Conservation (phyloP, 169 alveolate species). For the Plasmodium falciparum region DNA sequence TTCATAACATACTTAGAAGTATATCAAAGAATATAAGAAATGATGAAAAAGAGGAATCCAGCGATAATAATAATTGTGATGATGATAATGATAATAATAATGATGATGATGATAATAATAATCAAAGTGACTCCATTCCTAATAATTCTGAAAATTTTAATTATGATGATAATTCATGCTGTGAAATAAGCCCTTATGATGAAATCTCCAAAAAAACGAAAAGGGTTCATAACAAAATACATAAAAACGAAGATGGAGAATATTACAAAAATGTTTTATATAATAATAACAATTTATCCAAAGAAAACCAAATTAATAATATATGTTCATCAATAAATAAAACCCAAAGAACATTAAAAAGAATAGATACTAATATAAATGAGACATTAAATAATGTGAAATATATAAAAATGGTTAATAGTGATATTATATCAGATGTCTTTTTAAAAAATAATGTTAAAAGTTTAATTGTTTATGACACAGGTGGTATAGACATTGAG, state of each 20-base stretch:
- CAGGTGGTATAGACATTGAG: slow-evolving; percentile 74
- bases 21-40: slow-evolving; percentile 28
- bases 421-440: slow-evolving; percentile 64
- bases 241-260: neutral
- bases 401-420: slow-evolving; percentile 25
- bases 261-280: neutral
- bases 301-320: neutral
- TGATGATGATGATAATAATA: neutral
- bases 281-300: neutral
- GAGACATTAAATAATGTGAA: neutral
- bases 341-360: neutral
- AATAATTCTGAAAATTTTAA: neutral
- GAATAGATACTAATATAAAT: neutral
- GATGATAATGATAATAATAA: neutral
- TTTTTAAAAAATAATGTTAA: slow-evolving; percentile 59
- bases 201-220: too few relatives aligned
- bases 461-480: slow-evolving; percentile 54
- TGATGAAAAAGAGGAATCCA: neutral
- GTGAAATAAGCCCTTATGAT: neutral
- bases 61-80: slow-evolving; percentile 13
- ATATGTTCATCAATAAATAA: neutral
- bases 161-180: neutral
- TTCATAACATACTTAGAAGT: slow-evolving; percentile 40
- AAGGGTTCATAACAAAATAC: too few relatives aligned
- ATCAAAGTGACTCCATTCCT: neutral